Percentiles rank a stretch among this genome's conserved stretches.
These are phyloP conservation scores for Ormosia semicastrata DNA, from an alignment of 306 rosid genomes.

Conservation along the genomic window DNA sequence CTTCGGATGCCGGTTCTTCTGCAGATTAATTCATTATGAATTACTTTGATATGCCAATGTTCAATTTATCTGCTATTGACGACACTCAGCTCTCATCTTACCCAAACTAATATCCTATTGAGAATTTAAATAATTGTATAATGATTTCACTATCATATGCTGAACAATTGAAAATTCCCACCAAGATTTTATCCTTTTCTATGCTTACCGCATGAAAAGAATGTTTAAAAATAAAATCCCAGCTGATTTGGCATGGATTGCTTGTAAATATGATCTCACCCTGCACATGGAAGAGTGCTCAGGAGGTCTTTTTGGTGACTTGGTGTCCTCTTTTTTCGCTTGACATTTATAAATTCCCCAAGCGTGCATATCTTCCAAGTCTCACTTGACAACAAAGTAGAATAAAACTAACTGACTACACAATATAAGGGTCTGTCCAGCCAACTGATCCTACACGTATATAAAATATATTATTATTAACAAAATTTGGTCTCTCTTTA, in stretches of 20 bases:
- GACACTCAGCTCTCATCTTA: background rate
- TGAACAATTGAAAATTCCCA: background rate
- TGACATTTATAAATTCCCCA: background rate
- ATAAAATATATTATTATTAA: background rate
- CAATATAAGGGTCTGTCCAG: background rate
- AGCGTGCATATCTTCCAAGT: no score
- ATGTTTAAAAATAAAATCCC: background rate
- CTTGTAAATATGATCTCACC: background rate
- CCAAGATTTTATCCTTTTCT: no score
- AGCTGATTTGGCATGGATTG: background rate
- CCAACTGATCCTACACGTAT: background rate
- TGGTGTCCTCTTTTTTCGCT: background rate
- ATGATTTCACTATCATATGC: background rate
- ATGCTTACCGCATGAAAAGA: background rate
- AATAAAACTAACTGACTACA: no score
- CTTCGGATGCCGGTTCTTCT: no score
- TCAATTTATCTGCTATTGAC: background rate
- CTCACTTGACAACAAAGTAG: no score
- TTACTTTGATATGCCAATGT: background rate
- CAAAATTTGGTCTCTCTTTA: background rate
- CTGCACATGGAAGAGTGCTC: background rate
- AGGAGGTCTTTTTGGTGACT: background rate
- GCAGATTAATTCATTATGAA: background rate
- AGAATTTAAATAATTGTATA: background rate
- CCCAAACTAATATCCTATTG: no score